Base-by-base conservation (phyloP, 1,284 basidiomycete species). In the Puccinia hordei region DNA sequence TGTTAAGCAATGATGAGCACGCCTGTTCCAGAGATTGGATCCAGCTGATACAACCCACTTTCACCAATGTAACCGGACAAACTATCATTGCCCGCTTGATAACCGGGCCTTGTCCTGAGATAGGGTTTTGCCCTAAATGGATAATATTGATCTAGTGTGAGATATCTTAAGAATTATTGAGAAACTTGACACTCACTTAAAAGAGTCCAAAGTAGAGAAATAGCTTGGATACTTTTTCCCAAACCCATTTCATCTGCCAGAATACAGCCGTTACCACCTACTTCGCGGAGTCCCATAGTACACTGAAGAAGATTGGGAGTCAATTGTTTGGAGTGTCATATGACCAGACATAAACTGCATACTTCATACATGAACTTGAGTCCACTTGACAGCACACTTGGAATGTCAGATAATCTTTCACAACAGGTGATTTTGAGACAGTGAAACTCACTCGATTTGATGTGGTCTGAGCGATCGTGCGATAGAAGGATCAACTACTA, bases 161-260 rank as follows among this genome's bases (percentile, higher is more conserved):
- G 71, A 2, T 38, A 53, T 73, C 57, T 19, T 4, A 55, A 46
- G 22, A 44, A 30, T 12, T 44, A 77, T 74, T 35, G 10, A 65
- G 19, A 41, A 44, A 44, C n/a, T 19, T 44, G 35, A 19, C 83
- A 84, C 90, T 84, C 84, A 94, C 94, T 92, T 49, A 97, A 88
- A 22, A 98, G 87, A 0, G 93, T 97, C 91, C 93, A 93, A 19
- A 95, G 88, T 10, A 98, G 88, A 15, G 91, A 88, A 71, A 98
- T 94, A 0, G 94, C 95, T 90, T 96, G 86, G 24, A 87, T 87
- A 0, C 95, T 97, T 87, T 98, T 98, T 22, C 95, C 95, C 78
- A 97, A 89, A 66, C 95, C 94, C 94, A 81, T 75, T 41, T 99
- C 96, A 86, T 99, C 97, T 0, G 96, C 97, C 38, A 99, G 88